Evolutionary conservation across 2,329 filamentous ascomycete species (phyloP), one percentile per base, ranked within the genome.

Genomic region (Fusarium agapanthi): DNA sequence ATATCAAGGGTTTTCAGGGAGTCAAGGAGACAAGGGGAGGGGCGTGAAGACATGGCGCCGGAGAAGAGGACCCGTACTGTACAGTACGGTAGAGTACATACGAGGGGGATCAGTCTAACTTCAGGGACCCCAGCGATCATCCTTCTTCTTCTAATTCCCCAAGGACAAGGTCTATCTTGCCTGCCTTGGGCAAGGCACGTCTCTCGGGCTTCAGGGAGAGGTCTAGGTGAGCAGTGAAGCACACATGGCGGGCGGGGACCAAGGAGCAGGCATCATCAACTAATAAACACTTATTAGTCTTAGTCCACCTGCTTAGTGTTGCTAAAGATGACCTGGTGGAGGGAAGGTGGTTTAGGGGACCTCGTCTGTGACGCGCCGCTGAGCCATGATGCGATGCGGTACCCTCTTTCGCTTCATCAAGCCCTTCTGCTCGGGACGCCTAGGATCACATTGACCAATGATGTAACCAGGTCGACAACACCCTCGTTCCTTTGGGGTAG

Each of bases 221-320:
- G 28, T 59, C 41, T 45, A 61, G 38, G 38, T 60, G 18, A 45
- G 43, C 24, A 22, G 43, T 28, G 37, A 51, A 60, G 43, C 47
- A 61, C 60, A 66, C 65, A 72, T 72, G 60, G 69, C 69, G 45
- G 45, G 30, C 65, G 66, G 56, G 69, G 65, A 37, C 69, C 44
- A 65, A 48, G 37, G 43, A 48, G 11, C 28, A 48, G 12, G 30
- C 47, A 50, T 50, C 45, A 41, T 48, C 61, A 61, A 16, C 20
- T 48, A 50, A 38, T 24, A 54, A 57, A 44, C 32, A 24, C 34
- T 35, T 35, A 30, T 18, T 35, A 35, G 34, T 35, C 45, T 58
- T 30, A 15, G 26, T 28, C 13, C 28, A 16, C 18, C 26, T 28
- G 43, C 26, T 45, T 45, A 47, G 38, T 32, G 22, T 50, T 30